Conservation (phyloP, 148 eudicot species). For the Rhododendron henanense region DNA sequence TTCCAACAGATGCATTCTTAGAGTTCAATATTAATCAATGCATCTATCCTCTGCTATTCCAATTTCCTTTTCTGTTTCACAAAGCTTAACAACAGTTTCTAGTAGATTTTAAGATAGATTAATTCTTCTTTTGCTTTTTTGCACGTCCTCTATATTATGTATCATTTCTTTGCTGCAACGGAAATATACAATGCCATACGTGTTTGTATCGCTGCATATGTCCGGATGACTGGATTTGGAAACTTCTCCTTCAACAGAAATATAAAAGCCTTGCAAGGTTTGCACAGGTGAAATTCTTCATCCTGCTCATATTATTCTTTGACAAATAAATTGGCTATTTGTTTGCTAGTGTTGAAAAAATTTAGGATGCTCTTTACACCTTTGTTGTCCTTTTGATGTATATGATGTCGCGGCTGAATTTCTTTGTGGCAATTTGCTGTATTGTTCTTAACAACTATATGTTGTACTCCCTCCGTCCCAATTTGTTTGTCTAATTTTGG, state of each 20-base stretch:
- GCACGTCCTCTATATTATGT: slow-evolving; percentile 88
- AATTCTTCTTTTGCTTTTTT: slow-evolving; percentile 1
- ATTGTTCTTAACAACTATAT: slow-evolving; percentile 79
- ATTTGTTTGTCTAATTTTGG: too few relatives aligned
- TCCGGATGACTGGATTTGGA: slow-evolving; percentile 98
- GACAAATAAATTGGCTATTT: neutral
- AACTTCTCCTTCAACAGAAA: slow-evolving; percentile 79
- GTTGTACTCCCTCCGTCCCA: slow-evolving; percentile 15
- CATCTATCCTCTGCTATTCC: neutral
- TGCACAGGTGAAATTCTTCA: slow-evolving; percentile 56
- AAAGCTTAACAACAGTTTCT: neutral
- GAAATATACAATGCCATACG: slow-evolving; percentile 94
- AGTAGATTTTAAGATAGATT: neutral
- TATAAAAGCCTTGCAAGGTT: slow-evolving; percentile 79
- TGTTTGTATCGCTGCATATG: slow-evolving; percentile 92
- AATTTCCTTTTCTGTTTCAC: neutral
- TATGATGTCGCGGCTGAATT: slow-evolving; percentile 98
- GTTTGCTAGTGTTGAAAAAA: neutral
- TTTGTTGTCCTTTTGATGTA: slow-evolving; percentile 37
- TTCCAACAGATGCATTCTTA: neutral
- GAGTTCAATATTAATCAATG: neutral
- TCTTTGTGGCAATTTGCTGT: slow-evolving; percentile 76
- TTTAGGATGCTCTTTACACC: neutral
- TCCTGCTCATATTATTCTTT: neutral
- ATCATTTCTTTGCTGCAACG: slow-evolving; percentile 89